Base-by-base conservation (phyloP, 78 protist genomes). In the Dictyostelium capitatum region DNA sequence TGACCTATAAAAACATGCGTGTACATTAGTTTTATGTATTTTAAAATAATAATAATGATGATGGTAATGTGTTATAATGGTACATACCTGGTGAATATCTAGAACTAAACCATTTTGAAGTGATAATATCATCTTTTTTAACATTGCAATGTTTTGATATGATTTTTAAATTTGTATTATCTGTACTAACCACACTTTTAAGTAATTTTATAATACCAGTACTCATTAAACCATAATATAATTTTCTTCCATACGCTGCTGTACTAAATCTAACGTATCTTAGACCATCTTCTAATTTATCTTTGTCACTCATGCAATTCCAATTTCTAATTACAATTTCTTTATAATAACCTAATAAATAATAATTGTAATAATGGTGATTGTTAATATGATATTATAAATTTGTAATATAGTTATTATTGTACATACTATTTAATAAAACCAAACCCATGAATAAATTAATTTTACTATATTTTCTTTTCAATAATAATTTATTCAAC, bases 61-160 rank as follows among this genome's bases (percentile, higher is more conserved):
- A 37, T 3, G 43, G 43, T 37, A n/a, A n/a, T n/a, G n/a, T n/a
- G n/a, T n/a, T n/a, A 37, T 37, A 1, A 37, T 2, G 1, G 2
- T 37, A 37, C 43, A 37, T 37, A 8, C 95, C 95, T 12, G 89
- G 91, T 48, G 82, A 67, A 41, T 87, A 87, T 37, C 67, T 87
- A 10, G 93, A 77, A 65, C 84, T 77, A 43, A 59, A 87, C 95
- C 95, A 91, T 51, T 80, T 91, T 3, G 83, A 50, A 12, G 67
- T 25, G 6, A 91, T 47, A 43, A 91, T 59, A 54, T 91, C 95
- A 4, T 81, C 65, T 46, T 91, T 83, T 47, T 82, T 82, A 2
- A 91, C 47, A n/a, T 90, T 90, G 37, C 75, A 51, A 47, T 82
- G 84, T 20, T 82, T 67, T 14, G 41, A 20, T 1, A 91, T 50